Evolutionary conservation across 2,329 filamentous ascomycete genomes (phyloP).

Genomic region (Aureobasidium sp.): DNA sequence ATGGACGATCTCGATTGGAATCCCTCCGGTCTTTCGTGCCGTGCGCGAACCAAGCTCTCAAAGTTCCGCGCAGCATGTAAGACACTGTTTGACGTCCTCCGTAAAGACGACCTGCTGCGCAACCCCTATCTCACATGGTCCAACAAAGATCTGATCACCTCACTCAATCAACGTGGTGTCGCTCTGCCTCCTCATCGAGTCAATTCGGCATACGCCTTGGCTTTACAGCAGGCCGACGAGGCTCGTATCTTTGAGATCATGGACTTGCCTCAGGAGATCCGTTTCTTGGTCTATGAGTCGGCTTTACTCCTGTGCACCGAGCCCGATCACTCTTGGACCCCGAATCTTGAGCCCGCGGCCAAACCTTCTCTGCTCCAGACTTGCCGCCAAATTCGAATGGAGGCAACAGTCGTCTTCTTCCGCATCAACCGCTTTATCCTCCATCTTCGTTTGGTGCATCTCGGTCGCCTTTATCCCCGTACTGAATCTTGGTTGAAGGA

Average conservation of each 20-base stretch:
- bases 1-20: neutral
- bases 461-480: neutral
- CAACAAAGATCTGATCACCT: neutral
- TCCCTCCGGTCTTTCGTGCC: neutral
- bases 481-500: neutral
- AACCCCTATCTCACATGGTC: neutral
- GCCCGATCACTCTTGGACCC: neutral
- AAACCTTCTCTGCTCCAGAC: neutral
- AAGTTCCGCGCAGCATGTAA: neutral
- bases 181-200: neutral
- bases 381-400: neutral
- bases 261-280: neutral
- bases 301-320: neutral
- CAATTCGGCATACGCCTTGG: neutral
- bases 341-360: neutral
- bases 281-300: neutral
- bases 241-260: neutral
- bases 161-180: neutral
- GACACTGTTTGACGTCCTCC: neutral
- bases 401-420: constrained; percentile 11
- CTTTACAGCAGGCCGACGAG: neutral
- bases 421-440: neutral
- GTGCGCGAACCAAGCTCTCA: neutral
- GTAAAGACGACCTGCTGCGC: neutral
- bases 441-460: neutral